Base-by-base conservation (phyloP, 164 flowering plant genomes). In the Aristolochia californica region DNA sequence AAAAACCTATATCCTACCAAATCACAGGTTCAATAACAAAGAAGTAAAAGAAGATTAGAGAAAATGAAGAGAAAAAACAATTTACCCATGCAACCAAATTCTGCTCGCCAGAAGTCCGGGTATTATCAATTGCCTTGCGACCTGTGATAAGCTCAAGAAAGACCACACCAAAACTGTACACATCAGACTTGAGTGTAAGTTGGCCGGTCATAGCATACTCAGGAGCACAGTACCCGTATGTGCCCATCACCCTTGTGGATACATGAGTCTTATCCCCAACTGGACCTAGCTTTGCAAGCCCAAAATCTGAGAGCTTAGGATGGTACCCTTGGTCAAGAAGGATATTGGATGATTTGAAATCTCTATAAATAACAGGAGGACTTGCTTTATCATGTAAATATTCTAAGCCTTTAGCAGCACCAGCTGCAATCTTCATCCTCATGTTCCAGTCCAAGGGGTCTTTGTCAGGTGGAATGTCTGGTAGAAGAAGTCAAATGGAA, bases 121-220 rank as follows among this genome's bases (percentile, higher is more conserved):
- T 17, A 51, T 50, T 60, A 45, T 60, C 63, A 60, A 60, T 60
- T 38, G 63, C 63, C 52, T 52, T 60, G 13, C 63, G 43, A 13
- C 63, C 56, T 21, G 63, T 60, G 56, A 60, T 60, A 11, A 60
- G 38, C 48, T 60, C 63, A 51, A 60, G 54, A 20, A 60, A 43
- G 27, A 60, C 63, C 18, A 60, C 63, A 28, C 63, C 63, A 22
- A 60, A 60, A 55, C 63, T 60, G 54, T 60, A 60, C 21, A 60
- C 63, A 51, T 60, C 54, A 22, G 63, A 60, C 40, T 60, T 60
- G 21, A 40, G n/a, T 22, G 63, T 60, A 20, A 60, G 55, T 28
- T 60, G 63, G 21, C 63, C 63, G 28, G 63, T 60, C 63, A 49
- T 60, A 10, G 63, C 63, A 60, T 60, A 60, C 56, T 60, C 63